Base-by-base conservation (phyloP, 306 rosid genomes). In the Ormosia semicastrata region DNA sequence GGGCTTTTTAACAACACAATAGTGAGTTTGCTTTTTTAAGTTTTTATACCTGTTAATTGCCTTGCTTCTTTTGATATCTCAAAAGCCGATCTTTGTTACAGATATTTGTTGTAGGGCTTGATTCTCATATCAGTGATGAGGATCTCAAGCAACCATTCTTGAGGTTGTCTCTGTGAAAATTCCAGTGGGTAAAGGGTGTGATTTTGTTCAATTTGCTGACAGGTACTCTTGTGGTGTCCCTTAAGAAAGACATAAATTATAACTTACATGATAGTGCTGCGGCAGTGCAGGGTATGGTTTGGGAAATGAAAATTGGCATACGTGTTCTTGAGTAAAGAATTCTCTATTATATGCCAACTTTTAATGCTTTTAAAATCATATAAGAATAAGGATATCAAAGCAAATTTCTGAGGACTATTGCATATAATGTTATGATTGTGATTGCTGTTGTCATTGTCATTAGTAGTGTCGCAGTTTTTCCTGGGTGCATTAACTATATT, bases 41-140 rank as follows among this genome's bases (percentile, higher is more conserved):
- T 41, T 83, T 41, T 47, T 77, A n/a, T 58, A 66, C 32, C 32
- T 29, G 60, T 44, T 76, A 36, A 75, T n/a, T 62, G 10, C 57
- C 53, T 58, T 24, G 64, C 54, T 41, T 81, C 33, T 76, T 29
- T n/a, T 40, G 74, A 30, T 75, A 29, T 44, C 52, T 83, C 37
- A 15, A 73, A 86, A 68, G 81, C 64, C 50, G 46, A 8, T 71
- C 14, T 46, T 71, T 76, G 71, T 69, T 84, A 57, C 83, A 95
- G 99, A 93, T 95, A 79, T 95, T 95, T 87, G 99, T 95, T 83
- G 99, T 98, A 36, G 99, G 99, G 66, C 98, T 95, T 70, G 99
- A 93, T 87, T 93, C 99, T 82, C 98, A 95, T 79, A 92, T 87
- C 43, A 84, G 81, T 75, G 99, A 95, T 73, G 98, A 95, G 76